These are phyloP conservation scores for Penicillium ucsense DNA, from an alignment of 495 filamentous ascomycete genomes.

Conservation along the genomic window DNA sequence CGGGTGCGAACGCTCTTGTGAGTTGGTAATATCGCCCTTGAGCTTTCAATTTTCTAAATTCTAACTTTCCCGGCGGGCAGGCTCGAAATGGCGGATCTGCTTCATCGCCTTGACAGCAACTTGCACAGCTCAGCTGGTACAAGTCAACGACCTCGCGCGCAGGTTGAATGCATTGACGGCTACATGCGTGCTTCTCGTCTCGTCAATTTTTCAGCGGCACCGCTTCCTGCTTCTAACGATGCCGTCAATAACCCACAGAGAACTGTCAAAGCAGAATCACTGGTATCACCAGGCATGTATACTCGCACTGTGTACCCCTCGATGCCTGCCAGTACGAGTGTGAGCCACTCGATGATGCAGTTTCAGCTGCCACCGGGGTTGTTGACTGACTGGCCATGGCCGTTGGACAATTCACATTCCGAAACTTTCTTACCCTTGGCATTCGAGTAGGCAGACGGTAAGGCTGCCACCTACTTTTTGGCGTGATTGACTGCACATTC, in stretches of 20 bases:
- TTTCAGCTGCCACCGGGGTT: conserved; percentile 33
- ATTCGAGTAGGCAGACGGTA: conserved; percentile 9
- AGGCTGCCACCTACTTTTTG: not conserved
- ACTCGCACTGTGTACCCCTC: not conserved
- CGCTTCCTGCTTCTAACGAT: conserved; percentile 4
- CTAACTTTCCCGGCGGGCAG: conserved; percentile 7
- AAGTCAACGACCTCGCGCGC: conserved; percentile 28
- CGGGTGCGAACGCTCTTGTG: conserved; percentile 36
- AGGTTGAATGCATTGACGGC: conserved; percentile 38
- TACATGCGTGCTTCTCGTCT: conserved; percentile 33
- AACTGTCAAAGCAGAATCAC: conserved; percentile 7
- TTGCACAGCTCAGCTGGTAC: conserved; percentile 31
- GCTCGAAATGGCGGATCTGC: conserved; percentile 38
- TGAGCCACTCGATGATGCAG: conserved; percentile 19
- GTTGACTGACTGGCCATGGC: conserved; percentile 31
- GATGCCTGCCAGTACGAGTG: conserved; percentile 3
- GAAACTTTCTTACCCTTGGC: conserved; percentile 18
- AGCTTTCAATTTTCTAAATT: not conserved
- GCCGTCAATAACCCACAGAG: not conserved
- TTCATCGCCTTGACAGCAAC: conserved; percentile 34
- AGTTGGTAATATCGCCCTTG: not conserved
- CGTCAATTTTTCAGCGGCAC: conserved; percentile 7
- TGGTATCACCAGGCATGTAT: conserved; percentile 5
- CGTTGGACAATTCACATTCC: conserved; percentile 22
- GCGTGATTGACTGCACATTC: not conserved